Evolutionary conservation across 257 asterid species (phyloP).

Genomic region (Anisodus tanguticus): DNA sequence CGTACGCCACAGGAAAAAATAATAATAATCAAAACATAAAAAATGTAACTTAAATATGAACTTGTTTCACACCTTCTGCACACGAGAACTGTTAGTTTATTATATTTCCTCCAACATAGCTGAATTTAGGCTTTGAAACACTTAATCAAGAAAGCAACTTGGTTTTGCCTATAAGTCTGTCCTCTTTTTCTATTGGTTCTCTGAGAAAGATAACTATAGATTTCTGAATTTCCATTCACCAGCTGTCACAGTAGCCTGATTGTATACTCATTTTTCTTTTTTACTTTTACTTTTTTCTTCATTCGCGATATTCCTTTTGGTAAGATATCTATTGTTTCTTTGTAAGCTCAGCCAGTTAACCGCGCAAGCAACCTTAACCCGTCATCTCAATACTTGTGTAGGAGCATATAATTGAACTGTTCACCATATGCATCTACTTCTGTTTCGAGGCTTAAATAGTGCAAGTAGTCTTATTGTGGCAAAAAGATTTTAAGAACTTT

Average conservation of each 20-base stretch:
- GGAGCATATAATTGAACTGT: conserved; percentile 1
- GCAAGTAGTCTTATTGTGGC: not conserved
- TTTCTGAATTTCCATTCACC: not conserved
- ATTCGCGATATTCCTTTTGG: not conserved
- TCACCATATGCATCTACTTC: conserved; percentile 21
- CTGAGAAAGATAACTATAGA: not conserved
- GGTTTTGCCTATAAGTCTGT: not conserved
- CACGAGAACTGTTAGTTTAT: too few relatives aligned
- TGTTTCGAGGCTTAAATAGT: not conserved
- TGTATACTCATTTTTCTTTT: not conserved
- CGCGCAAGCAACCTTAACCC: not conserved
- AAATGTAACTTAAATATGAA: too few relatives aligned
- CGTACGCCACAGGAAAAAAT: too few relatives aligned
- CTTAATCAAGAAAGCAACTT: not conserved
- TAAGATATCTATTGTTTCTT: not conserved
- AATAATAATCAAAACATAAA: too few relatives aligned
- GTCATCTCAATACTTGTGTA: not conserved
- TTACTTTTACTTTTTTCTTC: not conserved
- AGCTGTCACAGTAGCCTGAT: not conserved
- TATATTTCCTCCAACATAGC: not conserved
- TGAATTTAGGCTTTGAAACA: not conserved
- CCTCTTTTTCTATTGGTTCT: not conserved
- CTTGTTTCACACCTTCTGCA: too few relatives aligned
- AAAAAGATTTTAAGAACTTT: not conserved
- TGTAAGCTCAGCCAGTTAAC: not conserved